Conservation (phyloP, 345 rosid species). For the Luvunga scandens region DNA sequence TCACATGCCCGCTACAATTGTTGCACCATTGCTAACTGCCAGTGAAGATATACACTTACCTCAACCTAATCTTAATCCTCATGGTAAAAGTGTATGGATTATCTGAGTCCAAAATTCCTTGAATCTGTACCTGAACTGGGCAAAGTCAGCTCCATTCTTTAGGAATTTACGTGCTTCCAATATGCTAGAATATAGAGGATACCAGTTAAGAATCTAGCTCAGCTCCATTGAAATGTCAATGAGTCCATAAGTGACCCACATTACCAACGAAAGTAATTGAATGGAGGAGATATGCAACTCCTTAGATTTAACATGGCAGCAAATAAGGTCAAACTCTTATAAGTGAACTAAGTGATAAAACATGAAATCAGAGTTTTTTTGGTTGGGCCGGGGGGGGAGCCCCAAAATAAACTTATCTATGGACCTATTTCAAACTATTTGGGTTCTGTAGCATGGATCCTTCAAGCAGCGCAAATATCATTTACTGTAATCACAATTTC, state of each 20-base stretch:
- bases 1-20: background rate
- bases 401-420: background rate
- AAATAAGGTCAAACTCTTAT: background rate
- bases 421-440: background rate
- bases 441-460: background rate
- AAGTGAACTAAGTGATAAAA: background rate
- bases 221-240: background rate
- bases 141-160: background rate
- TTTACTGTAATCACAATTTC: background rate
- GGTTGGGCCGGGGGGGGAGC: too few relatives aligned
- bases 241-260: background rate
- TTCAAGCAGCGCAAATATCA: background rate
- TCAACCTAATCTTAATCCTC: background rate
- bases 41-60: background rate
- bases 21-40: background rate
- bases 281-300: background rate
- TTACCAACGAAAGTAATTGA: background rate
- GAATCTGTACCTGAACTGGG: background rate
- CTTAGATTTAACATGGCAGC: background rate
- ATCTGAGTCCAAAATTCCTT: background rate
- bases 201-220: background rate
- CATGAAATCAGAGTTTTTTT: background rate
- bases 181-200: background rate
- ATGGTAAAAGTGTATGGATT: background rate
- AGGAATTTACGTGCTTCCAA: background rate